phyloP scores from a whole-genome alignment of 2,329 filamentous ascomycete species.

The Exophiala lecanii-corni region DNA sequence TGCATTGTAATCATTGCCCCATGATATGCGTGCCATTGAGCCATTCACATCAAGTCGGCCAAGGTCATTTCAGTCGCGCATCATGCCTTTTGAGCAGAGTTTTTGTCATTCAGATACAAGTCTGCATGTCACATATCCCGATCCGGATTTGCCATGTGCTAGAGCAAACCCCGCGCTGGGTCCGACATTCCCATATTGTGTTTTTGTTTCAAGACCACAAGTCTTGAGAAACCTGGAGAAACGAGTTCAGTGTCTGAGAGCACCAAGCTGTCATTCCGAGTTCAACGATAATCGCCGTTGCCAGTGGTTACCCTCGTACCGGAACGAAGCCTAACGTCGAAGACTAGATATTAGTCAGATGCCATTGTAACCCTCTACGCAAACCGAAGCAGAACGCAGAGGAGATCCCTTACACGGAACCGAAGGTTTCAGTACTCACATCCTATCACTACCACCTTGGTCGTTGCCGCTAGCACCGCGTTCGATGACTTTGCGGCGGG shows the following conservation, averaged over 20 bases:
- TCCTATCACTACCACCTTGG: constrained; percentile 80
- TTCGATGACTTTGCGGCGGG: constrained; percentile 80
- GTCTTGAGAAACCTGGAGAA: constrained; percentile 19
- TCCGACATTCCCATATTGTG: constrained; percentile 27
- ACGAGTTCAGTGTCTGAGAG: constrained; percentile 18
- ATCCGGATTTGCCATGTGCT: constrained; percentile 30
- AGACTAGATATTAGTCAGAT: constrained; percentile 77
- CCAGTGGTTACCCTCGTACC: constrained; percentile 62
- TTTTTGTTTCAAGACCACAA: constrained; percentile 13
- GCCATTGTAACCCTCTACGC: constrained; percentile 70
- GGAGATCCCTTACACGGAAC: constrained; percentile 87
- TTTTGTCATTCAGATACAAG: constrained; percentile 18
- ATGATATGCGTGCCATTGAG: constrained; percentile 8
- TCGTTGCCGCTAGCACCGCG: constrained; percentile 52
- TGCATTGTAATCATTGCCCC: constrained; percentile 14
- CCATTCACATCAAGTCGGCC: neutral
- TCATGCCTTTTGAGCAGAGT: constrained; percentile 13
- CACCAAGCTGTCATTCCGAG: constrained; percentile 46
- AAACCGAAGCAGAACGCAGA: constrained; percentile 80
- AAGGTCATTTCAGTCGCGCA: neutral
- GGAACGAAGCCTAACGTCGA: constrained; percentile 81
- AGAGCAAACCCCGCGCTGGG: constrained; percentile 29
- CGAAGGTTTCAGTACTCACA: constrained; percentile 78
- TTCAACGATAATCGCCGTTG: constrained; percentile 48
- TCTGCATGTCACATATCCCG: constrained; percentile 19